Evolutionary conservation across 371 early-diverging fungal genomes (phyloP), one percentile per base, ranked within the genome.

Genomic region (Rhizomucor pusillus): DNA sequence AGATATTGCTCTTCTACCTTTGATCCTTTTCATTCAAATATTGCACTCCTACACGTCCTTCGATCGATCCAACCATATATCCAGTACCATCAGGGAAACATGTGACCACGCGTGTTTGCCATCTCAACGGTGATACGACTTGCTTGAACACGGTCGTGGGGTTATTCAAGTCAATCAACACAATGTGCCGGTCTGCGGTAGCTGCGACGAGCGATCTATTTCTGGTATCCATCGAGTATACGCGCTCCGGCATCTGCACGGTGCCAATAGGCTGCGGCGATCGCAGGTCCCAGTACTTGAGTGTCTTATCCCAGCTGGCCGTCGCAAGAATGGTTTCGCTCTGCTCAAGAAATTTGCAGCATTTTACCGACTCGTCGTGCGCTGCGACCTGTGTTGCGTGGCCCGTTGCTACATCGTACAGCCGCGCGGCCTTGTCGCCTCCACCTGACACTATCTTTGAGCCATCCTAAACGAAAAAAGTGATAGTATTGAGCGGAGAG

Each of bases 301-400:
- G 56, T n/a, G 90, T 93, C 66, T 96, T 96, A 73, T 99, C 99
- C 97, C 99, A 99, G 53, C 92, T 84, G 13, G 92, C 99, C 14
- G 54, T 96, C 5, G 91, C 92, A 2, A 95, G 51, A 45, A 91
- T 82, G 33, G 80, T 77, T 37, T 70, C 59, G 16, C 71, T 70
- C 20, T 75, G 82, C 48, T 94, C 90, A 3, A 91, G 73, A 67
- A 86, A 92, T 44, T 82, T 77, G 47, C 82, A 75, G 53, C 80
- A 72, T 63, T 86, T 86, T 56, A 95, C 86, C 19, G 93, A 79
- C 1, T 78, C 90, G 51, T 88, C 90, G 62, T 95, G 94, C 45
- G 75, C 82, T 10, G 89, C 93, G 18, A 95, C 74, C 57, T 89
- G 89, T 5, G 67, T 71, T 3, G 86, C 57, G 65, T 93, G 93